Conservation (phyloP, 2,329 filamentous ascomycete species). For the Diaporthe sp. region DNA sequence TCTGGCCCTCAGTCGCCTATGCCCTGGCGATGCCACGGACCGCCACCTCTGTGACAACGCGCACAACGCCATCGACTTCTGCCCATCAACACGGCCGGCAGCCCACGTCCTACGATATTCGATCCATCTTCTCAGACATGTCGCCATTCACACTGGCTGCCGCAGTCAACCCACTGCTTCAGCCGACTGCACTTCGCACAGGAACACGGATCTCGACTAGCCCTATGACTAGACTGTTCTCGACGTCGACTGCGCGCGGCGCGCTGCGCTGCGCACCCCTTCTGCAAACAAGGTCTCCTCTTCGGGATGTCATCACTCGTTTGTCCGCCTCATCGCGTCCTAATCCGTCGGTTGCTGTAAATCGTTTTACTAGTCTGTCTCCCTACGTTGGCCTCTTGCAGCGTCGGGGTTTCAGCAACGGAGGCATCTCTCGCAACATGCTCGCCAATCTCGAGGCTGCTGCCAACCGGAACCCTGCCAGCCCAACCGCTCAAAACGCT, state of each 20-base stretch:
- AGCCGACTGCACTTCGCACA: conserved; percentile 7
- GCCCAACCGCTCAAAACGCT: conserved; percentile 87
- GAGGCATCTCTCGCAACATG: conserved; percentile 68
- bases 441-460: conserved; percentile 89
- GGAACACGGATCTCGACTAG: background rate
- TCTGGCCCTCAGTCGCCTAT: conserved; percentile 55
- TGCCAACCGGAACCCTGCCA: conserved; percentile 91
- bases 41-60: background rate
- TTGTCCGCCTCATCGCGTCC: background rate
- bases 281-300: conserved; percentile 3
- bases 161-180: conserved; percentile 41
- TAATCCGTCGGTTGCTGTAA: background rate
- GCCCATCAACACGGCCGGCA: conserved; percentile 19
- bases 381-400: conserved; percentile 38
- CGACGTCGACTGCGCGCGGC: conserved; percentile 14
- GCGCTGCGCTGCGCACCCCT: background rate
- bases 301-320: background rate
- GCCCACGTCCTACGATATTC: conserved; percentile 45
- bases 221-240: conserved; percentile 20
- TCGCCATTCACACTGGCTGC: conserved; percentile 43
- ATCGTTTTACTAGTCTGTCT: conserved; percentile 23
- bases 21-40: conserved; percentile 49
- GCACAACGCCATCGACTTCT: background rate
- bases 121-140: conserved; percentile 45
- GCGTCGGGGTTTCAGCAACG: conserved; percentile 52